Conservation (phyloP, 768 basidiomycete genomes). For the Calocybe indica region DNA sequence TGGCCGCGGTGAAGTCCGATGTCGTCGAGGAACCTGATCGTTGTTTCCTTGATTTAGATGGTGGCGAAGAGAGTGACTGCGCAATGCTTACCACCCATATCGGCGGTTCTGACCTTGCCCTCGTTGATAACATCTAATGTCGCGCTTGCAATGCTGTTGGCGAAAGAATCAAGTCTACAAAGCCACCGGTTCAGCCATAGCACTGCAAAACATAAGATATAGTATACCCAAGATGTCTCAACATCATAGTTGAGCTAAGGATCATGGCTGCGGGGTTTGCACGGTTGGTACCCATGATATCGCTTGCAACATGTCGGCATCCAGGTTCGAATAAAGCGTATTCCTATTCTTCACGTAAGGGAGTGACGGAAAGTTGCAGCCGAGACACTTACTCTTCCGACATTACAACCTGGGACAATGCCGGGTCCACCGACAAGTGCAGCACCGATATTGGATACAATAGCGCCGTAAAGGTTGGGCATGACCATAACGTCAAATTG, state of each 20-base stretch:
- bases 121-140: constrained; percentile 90
- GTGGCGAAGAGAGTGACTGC: no score
- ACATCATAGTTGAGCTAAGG: constrained; percentile 95
- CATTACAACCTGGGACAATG: constrained; percentile 96
- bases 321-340: constrained; percentile 99
- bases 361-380: constrained; percentile 2
- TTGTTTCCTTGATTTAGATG: no score
- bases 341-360: constrained; percentile 43
- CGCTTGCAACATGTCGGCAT: constrained; percentile 91
- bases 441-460: constrained; percentile 97
- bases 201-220: background rate
- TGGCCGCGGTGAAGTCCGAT: constrained; percentile 89
- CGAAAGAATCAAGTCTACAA: constrained; percentile 80
- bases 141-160: constrained; percentile 88
- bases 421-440: constrained; percentile 98
- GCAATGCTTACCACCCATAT: constrained; percentile 79
- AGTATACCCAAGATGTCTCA: constrained; percentile 87
- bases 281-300: constrained; percentile 94
- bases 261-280: constrained; percentile 98
- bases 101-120: constrained; percentile 85
- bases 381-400: constrained; percentile 67
- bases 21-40: constrained; percentile 71
- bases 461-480: constrained; percentile 96
- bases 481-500: constrained; percentile 99
- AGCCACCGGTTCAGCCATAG: constrained; percentile 11